phyloP scores from a whole-genome alignment of 1,139 yeast genomes.

The Protomyces inundatus region DNA sequence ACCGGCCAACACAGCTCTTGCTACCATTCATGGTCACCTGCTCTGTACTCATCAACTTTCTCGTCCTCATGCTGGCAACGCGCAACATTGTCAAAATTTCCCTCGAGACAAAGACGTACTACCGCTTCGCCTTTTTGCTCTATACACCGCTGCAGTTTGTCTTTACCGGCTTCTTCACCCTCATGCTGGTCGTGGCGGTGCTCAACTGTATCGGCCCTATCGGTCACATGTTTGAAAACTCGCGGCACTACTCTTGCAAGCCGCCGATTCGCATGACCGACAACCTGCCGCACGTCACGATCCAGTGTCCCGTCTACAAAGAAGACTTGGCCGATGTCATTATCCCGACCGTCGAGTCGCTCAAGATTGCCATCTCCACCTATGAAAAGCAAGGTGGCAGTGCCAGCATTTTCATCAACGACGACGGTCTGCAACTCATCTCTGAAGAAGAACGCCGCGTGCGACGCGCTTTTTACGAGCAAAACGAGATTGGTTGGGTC shows the following conservation, averaged over 20 bases:
- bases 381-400: conserved; percentile 32
- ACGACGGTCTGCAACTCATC: conserved; percentile 32
- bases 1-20: conserved; percentile 20
- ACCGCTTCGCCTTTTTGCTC: conserved; percentile 22
- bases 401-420: conserved; percentile 31
- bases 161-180: conserved; percentile 26
- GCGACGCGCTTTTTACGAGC: conserved; percentile 29
- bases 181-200: conserved; percentile 25
- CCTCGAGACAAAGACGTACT: conserved; percentile 15
- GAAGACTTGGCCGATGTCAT: conserved; percentile 30
- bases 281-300: conserved; percentile 28
- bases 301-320: conserved; percentile 31
- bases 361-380: conserved; percentile 31
- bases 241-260: conserved; percentile 26
- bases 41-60: conserved; percentile 22
- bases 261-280: conserved; percentile 26
- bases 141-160: conserved; percentile 23
- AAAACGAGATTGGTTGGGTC: conserved; percentile 30
- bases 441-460: conserved; percentile 27
- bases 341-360: conserved; percentile 30
- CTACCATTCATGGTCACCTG: conserved; percentile 25
- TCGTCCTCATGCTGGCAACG: conserved; percentile 18
- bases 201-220: conserved; percentile 28
- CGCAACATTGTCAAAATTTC: conserved; percentile 12
- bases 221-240: conserved; percentile 26